Conservation (phyloP, 208 protist species). For the Borovskyia barvae region DNA sequence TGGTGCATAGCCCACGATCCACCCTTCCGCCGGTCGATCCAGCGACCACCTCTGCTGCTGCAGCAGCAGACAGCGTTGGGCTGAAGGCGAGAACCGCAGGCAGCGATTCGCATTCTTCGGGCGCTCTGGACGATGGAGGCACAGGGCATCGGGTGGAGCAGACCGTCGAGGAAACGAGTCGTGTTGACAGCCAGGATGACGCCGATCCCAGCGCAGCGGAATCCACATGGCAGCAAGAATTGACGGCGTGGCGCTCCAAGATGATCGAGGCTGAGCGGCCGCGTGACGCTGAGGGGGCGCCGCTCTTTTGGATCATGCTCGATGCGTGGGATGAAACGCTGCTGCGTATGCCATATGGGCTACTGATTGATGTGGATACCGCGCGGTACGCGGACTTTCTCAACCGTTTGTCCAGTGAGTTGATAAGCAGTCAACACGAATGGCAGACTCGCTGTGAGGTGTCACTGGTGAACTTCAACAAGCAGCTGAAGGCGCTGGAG, state of each 20-base stretch:
- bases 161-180: too few relatives aligned
- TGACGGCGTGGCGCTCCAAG: constrained; percentile 28
- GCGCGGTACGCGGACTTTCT: constrained; percentile 36
- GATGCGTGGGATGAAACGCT: constrained; percentile 69
- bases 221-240: constrained; percentile 3
- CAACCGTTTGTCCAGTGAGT: constrained; percentile 29
- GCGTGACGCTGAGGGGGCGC: constrained; percentile 15
- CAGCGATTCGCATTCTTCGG: too few relatives aligned
- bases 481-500: constrained; percentile 25
- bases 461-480: not conserved
- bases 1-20: too few relatives aligned
- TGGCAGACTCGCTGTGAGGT: constrained; percentile 10
- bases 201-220: too few relatives aligned
- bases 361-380: constrained; percentile 48
- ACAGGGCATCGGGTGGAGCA: too few relatives aligned
- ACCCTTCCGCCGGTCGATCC: too few relatives aligned
- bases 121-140: too few relatives aligned
- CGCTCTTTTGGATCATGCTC: constrained; percentile 57
- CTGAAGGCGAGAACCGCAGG: too few relatives aligned
- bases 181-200: too few relatives aligned
- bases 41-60: too few relatives aligned
- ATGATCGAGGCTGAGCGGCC: constrained; percentile 24
- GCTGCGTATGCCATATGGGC: constrained; percentile 43
- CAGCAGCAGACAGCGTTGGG: too few relatives aligned
- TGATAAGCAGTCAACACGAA: constrained; percentile 26